Evolutionary conservation across 2,329 filamentous ascomycete genomes (phyloP), one percentile per base, ranked within the genome.

Genomic region (Chaetomium strumarium): DNA sequence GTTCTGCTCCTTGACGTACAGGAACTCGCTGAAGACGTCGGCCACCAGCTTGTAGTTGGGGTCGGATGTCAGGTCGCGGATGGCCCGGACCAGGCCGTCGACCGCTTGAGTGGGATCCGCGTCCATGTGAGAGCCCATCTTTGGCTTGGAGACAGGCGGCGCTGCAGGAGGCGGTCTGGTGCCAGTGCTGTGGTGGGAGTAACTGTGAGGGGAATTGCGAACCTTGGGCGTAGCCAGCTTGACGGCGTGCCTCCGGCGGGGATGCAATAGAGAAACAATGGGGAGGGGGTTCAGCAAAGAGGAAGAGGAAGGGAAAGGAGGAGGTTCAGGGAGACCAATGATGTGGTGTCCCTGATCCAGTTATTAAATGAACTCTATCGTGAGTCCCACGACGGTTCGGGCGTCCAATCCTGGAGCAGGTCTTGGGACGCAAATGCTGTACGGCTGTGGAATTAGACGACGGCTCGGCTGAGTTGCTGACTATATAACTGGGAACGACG

Each of bases 41-140:
- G 64, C 61, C 11, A 68, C 60, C 11, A 66, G 56, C 58, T 66
- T 67, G 62, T 68, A 68, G 56, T 67, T 68, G 52, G 62, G 55
- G 46, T 68, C 66, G 5, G 65, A 61, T 1, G 66, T 63, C 29
- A 68, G 60, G 53, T 63, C 61, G 46, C 64, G 66, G 56, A 68
- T 67, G 49, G 66, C 66, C 5, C 64, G 62, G 16, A 68, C 65
- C 11, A 68, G 59, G 24, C 63, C 64, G 47, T 67, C 66, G n/a
- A 68, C 60, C 12, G 62, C 61, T 30, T 63, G 59, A 19, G 58
- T 55, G 38, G 58, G 60, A 43, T 61, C 59, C 29, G 57, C 52
- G 36, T 57, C 59, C 42, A 52, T 46, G 40, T 58, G 52, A 16
- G 55, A 57, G 14, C 55, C 55, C 58, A 61, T 60, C 20, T 53